Base-by-base conservation (phyloP, 768 basidiomycete genomes). In the Paxillus involutus region DNA sequence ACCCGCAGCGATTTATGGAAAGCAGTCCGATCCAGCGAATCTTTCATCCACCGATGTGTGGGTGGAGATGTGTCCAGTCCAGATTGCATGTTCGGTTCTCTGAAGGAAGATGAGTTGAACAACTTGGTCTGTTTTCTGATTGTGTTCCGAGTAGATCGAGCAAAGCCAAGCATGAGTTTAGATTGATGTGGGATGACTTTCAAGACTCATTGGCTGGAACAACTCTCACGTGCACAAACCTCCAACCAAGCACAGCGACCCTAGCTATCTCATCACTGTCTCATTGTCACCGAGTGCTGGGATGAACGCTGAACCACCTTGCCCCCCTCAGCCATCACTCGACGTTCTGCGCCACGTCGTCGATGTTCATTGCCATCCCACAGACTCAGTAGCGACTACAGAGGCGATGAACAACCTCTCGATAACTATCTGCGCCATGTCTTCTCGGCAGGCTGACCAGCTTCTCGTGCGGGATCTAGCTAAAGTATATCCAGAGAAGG, bases 351-450 rank as follows among this genome's bases (percentile, higher is more conserved):
- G 70, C 19, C 91, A 91, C 61, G 74, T 98, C 52, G 79, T 86
- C 50, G 95, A 97, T 65, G 90, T 86, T 0, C 95, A 98, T 60
- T 95, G 91, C 70, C 95, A 98, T 72, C 94, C 95, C 3, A 94
- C 91, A 4, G 94, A 96, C 69, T 80, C 87, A 10, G 70, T 68
- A 1, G 78, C 85, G 37, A 61, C 73, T 8, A 49, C 70, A 4
- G 70, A 74, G 21, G 77, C 78, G 5, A 83, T 90, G 71, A 73
- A 81, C 24, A 62, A 71, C 11, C 79, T 89, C 4, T 67, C 73
- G 3, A 84, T 92, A 47, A 85, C 80, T 0, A 76, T 97, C 39
- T 91, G 89, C 56, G 87, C 90, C n/a, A 94, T 95, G 92, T 82
- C 89, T 16, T 82, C 83, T 0, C 75, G 75, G 57, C 64, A 71